phyloP scores from a whole-genome alignment of 176 grass and related monocot genomes.

The Aechmea fasciata region DNA sequence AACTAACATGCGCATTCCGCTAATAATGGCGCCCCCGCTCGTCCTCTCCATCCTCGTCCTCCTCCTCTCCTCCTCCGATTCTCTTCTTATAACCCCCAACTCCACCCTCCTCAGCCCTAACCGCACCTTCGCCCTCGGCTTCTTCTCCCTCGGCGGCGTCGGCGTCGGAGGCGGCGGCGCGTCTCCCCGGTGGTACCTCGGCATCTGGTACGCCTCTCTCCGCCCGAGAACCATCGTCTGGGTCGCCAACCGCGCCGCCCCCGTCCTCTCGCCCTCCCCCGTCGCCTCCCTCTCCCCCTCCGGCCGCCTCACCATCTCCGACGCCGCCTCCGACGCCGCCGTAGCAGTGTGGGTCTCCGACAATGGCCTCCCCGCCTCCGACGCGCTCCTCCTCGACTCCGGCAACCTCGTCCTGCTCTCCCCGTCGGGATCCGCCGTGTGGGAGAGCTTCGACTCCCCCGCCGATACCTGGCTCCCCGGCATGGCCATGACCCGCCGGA shows the following conservation, averaged over 20 bases:
- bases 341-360: constrained; percentile 14
- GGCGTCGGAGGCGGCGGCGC: neutral
- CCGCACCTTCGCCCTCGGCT: constrained; percentile 10
- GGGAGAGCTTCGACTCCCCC: constrained; percentile 13
- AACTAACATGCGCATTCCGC: too few species aligned
- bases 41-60: neutral
- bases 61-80: neutral
- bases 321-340: neutral
- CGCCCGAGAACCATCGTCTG: constrained; percentile 1
- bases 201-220: constrained; percentile 6
- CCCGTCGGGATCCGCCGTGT: constrained; percentile 15
- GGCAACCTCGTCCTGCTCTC: constrained; percentile 17
- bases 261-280: neutral
- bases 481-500: neutral
- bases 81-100: neutral
- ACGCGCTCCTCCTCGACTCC: constrained; percentile 3
- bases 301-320: neutral
- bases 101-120: neutral
- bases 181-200: neutral
- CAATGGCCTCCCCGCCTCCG: constrained; percentile 2
- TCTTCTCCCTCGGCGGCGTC: neutral
- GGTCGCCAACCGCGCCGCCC: neutral
- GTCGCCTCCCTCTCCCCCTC: constrained; percentile 13
- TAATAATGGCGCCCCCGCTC: neutral
- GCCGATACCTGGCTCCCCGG: neutral